Conservation (phyloP, 441 rosid genomes). For the Melastoma candidum region DNA sequence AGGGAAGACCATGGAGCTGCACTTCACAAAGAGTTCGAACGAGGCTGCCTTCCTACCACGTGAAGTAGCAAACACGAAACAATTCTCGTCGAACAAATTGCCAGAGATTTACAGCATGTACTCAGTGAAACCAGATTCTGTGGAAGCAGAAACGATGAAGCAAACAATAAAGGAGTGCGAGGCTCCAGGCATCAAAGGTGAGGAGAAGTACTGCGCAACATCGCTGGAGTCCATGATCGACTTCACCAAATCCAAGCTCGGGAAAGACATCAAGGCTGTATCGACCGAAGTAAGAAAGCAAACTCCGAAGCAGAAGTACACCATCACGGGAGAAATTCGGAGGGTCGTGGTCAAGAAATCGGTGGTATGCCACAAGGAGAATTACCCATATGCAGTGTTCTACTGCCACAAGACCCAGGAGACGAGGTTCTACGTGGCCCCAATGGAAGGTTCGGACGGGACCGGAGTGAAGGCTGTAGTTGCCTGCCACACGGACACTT, state of each 20-base stretch:
- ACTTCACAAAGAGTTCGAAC: conserved; percentile 9
- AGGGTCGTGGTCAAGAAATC: conserved; percentile 1
- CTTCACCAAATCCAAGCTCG: conserved; percentile 17
- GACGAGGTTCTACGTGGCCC: conserved; percentile 5
- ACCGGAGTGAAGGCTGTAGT: not conserved
- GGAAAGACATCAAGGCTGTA: conserved; percentile 13
- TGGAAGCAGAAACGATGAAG: conserved; percentile 16
- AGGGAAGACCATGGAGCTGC: not conserved
- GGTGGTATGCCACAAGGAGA: conserved; percentile 10
- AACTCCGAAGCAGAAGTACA: conserved; percentile 5
- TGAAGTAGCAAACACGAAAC: conserved; percentile 12
- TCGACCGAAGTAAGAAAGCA: conserved; percentile 14
- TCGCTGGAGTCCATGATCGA: conserved; percentile 26
- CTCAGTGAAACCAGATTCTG: conserved; percentile 16
- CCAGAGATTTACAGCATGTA: conserved; percentile 11
- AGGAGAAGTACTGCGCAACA: conserved; percentile 23
- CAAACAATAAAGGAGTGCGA: conserved; percentile 21
- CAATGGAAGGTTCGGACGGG: conserved; percentile 6
- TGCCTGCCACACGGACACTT: conserved; percentile 11
- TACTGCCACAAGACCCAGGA: conserved; percentile 7
- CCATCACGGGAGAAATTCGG: conserved; percentile 3
- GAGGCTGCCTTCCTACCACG: conserved; percentile 18
- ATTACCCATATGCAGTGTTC: conserved; percentile 9
- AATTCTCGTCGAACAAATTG: conserved; percentile 20
- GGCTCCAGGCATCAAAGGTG: conserved; percentile 16